Percentiles rank a stretch among this genome's conserved stretches.
Evolutionary conservation across 495 filamentous ascomycete genomes (phyloP).

Genomic region (Astrothelium macrocarpum): DNA sequence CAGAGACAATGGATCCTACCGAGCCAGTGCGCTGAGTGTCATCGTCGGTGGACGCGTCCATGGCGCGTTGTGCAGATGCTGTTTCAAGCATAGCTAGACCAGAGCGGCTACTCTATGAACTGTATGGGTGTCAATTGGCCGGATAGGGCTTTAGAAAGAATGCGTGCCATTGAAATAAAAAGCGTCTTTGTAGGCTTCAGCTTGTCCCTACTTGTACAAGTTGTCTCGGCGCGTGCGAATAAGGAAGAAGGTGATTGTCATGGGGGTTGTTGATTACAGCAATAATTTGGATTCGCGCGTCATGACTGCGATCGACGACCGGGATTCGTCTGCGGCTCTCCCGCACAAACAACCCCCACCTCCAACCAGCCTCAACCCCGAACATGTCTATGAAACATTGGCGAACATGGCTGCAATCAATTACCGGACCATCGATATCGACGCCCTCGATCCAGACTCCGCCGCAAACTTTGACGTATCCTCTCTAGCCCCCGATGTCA

Average conservation of each 20-base stretch:
- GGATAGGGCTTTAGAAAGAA: background rate
- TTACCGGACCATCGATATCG: slow-evolving; percentile 93
- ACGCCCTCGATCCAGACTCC: slow-evolving; percentile 79
- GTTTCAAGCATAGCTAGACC: background rate
- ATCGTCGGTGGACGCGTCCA: slow-evolving; percentile 14
- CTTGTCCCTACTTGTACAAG: background rate
- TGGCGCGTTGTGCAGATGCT: background rate
- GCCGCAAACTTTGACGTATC: slow-evolving; percentile 75
- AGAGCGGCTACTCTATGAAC: background rate
- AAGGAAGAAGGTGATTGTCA: background rate
- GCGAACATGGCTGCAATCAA: slow-evolving; percentile 48
- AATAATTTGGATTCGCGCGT: background rate
- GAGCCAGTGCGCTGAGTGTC: slow-evolving; percentile 21
- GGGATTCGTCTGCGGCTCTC: background rate
- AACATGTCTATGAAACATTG: background rate
- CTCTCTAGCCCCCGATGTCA: slow-evolving; percentile 62
- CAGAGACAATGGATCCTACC: slow-evolving; percentile 19
- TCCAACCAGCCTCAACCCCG: background rate
- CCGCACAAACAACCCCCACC: slow-evolving; percentile 6
- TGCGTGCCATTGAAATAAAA: background rate
- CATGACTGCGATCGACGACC: background rate
- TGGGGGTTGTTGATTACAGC: slow-evolving; percentile 1
- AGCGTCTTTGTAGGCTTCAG: background rate
- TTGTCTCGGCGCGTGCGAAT: too few relatives aligned
- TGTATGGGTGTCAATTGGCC: background rate